A percentile compares a stretch with the other conserved stretches of the same genome.
phyloP scores from a whole-genome alignment of 148 eudicot species.

The Arctostaphylos glauca region DNA sequence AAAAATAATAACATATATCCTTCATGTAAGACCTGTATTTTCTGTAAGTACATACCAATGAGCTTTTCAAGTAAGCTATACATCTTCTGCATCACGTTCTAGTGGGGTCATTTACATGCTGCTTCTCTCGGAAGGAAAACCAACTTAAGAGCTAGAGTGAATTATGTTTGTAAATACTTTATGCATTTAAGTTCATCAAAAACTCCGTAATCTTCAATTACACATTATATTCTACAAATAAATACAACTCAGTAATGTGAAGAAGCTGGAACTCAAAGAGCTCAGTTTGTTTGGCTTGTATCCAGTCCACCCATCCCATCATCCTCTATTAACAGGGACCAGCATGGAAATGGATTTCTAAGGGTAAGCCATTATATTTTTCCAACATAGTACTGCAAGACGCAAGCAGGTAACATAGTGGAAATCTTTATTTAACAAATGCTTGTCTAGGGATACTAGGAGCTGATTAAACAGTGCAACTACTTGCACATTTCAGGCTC shows the following conservation, averaged over 20 bases:
- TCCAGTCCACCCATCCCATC: not conserved
- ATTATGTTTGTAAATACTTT: not conserved
- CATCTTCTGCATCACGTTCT: not conserved
- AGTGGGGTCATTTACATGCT: not conserved
- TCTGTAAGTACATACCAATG: not conserved
- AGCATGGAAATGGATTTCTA: not conserved
- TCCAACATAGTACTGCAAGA: not conserved
- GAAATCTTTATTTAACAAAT: not conserved
- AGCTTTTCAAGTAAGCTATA: not conserved
- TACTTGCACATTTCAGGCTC: not conserved
- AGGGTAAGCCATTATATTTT: not conserved
- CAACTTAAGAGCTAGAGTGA: not conserved
- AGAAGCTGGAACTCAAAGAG: too few relatives aligned
- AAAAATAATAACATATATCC: not conserved
- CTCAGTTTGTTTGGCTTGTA: too few relatives aligned
- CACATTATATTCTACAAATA: too few relatives aligned
- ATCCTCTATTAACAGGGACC: not conserved
- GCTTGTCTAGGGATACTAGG: not conserved
- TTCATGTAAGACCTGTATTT: not conserved
- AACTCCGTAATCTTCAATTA: not conserved
- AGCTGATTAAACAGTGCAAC: not conserved
- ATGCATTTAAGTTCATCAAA: not conserved
- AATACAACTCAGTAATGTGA: too few relatives aligned
- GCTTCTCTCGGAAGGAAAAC: not conserved
- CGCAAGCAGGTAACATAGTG: not conserved